Conservation (phyloP, 345 rosid genomes). For the Hevea brasiliensis region DNA sequence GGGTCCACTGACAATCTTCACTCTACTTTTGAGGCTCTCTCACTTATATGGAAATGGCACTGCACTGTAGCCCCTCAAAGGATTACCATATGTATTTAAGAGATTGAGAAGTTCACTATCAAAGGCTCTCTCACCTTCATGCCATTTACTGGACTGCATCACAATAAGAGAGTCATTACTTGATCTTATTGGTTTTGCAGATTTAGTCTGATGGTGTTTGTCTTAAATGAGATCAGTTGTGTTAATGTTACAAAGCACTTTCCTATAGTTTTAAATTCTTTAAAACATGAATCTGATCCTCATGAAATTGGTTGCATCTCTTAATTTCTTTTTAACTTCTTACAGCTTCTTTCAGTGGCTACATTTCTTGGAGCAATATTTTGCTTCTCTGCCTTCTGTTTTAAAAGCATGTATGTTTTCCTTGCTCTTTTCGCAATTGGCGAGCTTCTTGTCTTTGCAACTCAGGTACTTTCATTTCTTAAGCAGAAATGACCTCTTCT, state of each 20-base stretch:
- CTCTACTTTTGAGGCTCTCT: background rate
- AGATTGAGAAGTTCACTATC: background rate
- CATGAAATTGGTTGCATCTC: background rate
- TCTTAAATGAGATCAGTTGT: background rate
- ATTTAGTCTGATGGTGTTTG: background rate
- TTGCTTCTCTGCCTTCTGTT: constrained; percentile 83
- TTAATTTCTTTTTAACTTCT: constrained; percentile 7
- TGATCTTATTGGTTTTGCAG: background rate
- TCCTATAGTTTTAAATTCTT: too few relatives aligned
- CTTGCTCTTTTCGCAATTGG: constrained; percentile 78
- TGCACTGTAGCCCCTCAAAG: background rate
- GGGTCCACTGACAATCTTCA: background rate
- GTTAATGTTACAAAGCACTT: background rate
- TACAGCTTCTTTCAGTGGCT: constrained; percentile 76
- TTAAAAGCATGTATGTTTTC: constrained; percentile 80
- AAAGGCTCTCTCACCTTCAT: background rate
- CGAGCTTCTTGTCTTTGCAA: constrained; percentile 83
- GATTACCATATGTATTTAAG: background rate
- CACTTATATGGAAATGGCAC: background rate
- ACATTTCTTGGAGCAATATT: constrained; percentile 73
- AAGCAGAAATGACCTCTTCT: background rate
- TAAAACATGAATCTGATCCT: background rate
- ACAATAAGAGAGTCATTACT: background rate
- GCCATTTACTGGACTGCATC: background rate
- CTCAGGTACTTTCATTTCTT: constrained; percentile 53